Evolutionary conservation across 345 rosid genomes (phyloP).

Genomic region (Sisymbrium irio): DNA sequence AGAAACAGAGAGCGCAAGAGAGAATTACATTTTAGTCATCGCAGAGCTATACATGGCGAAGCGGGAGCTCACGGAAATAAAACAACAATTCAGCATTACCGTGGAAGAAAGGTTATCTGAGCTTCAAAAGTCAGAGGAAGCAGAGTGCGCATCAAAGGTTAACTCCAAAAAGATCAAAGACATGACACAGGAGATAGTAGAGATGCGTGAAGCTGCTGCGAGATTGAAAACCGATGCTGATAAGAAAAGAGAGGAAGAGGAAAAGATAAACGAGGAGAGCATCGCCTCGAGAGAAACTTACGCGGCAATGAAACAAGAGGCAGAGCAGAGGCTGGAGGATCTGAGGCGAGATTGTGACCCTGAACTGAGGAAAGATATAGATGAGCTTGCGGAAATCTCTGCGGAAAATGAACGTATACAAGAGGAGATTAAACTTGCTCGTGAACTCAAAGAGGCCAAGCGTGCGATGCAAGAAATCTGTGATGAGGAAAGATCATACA

Average conservation of each 20-base stretch:
- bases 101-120: slow-evolving; percentile 59
- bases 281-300: slow-evolving; percentile 35
- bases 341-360: slow-evolving; percentile 53
- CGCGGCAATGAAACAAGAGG: slow-evolving; percentile 43
- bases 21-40: slow-evolving; percentile 45
- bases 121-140: slow-evolving; percentile 70
- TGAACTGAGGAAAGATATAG: slow-evolving; percentile 43
- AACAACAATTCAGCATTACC: slow-evolving; percentile 66
- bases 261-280: slow-evolving; percentile 42
- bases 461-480: slow-evolving; percentile 43
- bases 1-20: slow-evolving; percentile 52
- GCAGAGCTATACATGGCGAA: slow-evolving; percentile 55
- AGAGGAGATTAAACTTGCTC: slow-evolving; percentile 53
- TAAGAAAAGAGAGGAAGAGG: slow-evolving; percentile 44
- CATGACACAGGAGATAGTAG: slow-evolving; percentile 51
- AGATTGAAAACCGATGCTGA: slow-evolving; percentile 44
- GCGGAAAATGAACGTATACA: slow-evolving; percentile 50
- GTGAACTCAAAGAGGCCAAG: slow-evolving; percentile 72
- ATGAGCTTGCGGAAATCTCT: slow-evolving; percentile 46
- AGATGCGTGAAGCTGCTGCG: slow-evolving; percentile 51
- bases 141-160: slow-evolving; percentile 40
- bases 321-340: slow-evolving; percentile 37
- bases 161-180: slow-evolving; percentile 46
- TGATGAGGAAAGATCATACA: slow-evolving; percentile 57
- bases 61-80: slow-evolving; percentile 54